A percentile compares a stretch with the other conserved stretches of the same genome.
phyloP scores from a whole-genome alignment of 441 rosid species.

The Gossypium schwendimanii region DNA sequence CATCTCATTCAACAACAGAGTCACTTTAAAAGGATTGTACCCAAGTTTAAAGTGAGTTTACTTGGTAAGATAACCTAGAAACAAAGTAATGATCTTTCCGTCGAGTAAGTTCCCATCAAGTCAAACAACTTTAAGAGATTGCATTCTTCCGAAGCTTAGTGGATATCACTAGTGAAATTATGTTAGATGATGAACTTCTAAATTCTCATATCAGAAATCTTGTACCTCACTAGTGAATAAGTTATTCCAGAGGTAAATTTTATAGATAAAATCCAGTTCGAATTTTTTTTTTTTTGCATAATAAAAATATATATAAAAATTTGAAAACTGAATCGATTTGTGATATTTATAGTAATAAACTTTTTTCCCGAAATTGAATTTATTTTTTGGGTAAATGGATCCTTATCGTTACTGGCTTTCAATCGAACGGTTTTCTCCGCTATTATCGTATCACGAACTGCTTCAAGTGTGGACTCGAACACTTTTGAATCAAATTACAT shows the following conservation, averaged over 20 bases:
- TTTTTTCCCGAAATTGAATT: no score
- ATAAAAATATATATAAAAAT: no score
- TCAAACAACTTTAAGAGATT: conserved; percentile 29
- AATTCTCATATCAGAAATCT: conserved; percentile 32
- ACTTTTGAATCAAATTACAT: no score
- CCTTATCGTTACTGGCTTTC: no score
- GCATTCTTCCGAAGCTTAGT: conserved; percentile 36
- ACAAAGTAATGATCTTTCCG: conserved; percentile 44
- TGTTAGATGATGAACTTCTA: conserved; percentile 33
- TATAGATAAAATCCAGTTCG: no score
- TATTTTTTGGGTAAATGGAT: no score
- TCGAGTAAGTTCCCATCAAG: conserved; percentile 28
- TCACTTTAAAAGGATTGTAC: conserved; percentile 30
- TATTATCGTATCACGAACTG: no score
- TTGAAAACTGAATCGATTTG: no score
- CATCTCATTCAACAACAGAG: conserved; percentile 37
- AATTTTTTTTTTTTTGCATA: no score
- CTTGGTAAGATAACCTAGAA: conserved; percentile 44
- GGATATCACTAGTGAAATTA: conserved; percentile 51
- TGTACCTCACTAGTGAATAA: conserved; percentile 46
- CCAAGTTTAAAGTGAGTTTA: conserved; percentile 36
- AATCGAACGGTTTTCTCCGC: no score
- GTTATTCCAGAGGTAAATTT: conserved; percentile 30
- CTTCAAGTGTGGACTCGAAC: no score
- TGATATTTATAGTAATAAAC: no score